Base-by-base conservation (phyloP, 2,329 filamentous ascomycete species). In the Pyricularia pennisetigena region DNA sequence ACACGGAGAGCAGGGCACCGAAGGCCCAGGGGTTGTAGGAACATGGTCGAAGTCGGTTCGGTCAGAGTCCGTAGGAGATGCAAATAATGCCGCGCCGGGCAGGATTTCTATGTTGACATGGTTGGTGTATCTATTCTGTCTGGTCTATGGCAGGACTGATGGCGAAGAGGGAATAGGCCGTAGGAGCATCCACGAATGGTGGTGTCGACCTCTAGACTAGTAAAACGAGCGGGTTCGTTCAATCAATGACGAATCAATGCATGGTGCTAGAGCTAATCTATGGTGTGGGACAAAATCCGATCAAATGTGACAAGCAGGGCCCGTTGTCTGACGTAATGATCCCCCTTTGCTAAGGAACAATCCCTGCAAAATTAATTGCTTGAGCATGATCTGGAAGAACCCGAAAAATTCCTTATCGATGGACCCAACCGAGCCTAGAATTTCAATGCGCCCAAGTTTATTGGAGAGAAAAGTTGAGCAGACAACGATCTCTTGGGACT, bases 331-430 rank as follows among this genome's bases (percentile, higher is more conserved):
- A 62, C 59, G 59, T 62, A 62, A 62, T 62, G 59, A 62, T 61
- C 28, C 24, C 57, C 54, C 54, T 59, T 59, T 59, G n/a, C 23
- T 28, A 41, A 41, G 3, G 14, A 14, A 41, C 32, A 54, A 54
- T 54, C 41, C 41, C 41, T 54, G 41, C 41, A 54, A 54, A 54
- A 54, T 54, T 54, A 54, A 54, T 54, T 54, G 41, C 41, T 54
- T 54, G 41, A n/a, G n/a, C n/a, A 54, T 54, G 7, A 54, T 54
- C 41, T 28, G 24, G 59, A 28, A 26, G 59, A 62, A 28, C 59
- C 59, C 59, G 59, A 62, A 62, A 62, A 62, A 28, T 62, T 62
- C 59, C 59, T 62, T 62, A 28, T 62, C 59, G 59, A 62, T 62
- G 59, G 59, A 28, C 9, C 59, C 59, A 20, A 14, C 57, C 23